These are phyloP conservation scores for Naganishia antarctica DNA, from an alignment of 768 basidiomycete genomes.

Conservation along the genomic window DNA sequence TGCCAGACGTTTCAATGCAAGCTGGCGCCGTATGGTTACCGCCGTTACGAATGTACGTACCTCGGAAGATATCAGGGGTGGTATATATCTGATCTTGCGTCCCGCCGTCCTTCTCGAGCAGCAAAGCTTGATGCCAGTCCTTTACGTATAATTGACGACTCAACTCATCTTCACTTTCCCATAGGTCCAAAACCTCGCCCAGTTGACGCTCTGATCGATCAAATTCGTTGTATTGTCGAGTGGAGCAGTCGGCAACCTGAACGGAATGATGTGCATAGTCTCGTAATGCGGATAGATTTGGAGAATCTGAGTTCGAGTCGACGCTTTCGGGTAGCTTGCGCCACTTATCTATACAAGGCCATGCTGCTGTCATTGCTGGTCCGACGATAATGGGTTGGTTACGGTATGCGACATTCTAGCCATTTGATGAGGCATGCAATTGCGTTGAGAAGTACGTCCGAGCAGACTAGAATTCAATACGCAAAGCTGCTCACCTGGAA, in stretches of 20 bases:
- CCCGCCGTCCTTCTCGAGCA: conserved; percentile 37
- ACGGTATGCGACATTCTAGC: background rate
- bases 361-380: background rate
- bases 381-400: conserved; percentile 5
- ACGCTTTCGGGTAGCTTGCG: background rate
- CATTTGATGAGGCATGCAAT: background rate
- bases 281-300: conserved; percentile 10
- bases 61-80: conserved; percentile 41
- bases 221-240: conserved; percentile 43
- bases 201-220: conserved; percentile 39
- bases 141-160: conserved; percentile 44
- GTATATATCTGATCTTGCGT: conserved; percentile 39
- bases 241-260: conserved; percentile 39
- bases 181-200: conserved; percentile 41
- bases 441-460: background rate
- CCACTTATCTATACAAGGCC: conserved; percentile 3
- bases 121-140: conserved; percentile 48
- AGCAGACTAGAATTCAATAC: too few relatives aligned
- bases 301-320: background rate
- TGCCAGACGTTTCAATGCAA: background rate
- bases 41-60: conserved; percentile 27
- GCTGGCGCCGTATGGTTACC: background rate
- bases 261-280: conserved; percentile 39
- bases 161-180: conserved; percentile 34
- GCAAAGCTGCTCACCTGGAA: conserved; percentile 4